These are phyloP conservation scores for Neurospora sp. DNA, from an alignment of 2,329 filamentous ascomycete species.

Conservation along the genomic window DNA sequence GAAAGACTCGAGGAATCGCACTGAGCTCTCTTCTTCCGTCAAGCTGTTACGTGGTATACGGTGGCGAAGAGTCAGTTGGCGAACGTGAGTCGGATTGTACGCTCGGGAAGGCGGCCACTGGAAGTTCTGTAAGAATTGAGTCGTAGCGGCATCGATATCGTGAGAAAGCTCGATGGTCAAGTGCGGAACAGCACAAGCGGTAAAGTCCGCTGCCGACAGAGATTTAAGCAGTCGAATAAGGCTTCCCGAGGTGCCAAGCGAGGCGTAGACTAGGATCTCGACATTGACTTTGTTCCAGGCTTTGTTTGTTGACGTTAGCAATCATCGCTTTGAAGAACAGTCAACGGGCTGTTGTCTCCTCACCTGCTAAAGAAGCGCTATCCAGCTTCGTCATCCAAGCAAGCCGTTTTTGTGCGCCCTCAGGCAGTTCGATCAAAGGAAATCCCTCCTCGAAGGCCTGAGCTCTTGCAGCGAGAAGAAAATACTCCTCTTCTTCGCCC, in stretches of 20 bases:
- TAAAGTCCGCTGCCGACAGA: slow-evolving; percentile 65
- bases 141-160: slow-evolving; percentile 55
- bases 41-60: slow-evolving; percentile 54
- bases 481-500: slow-evolving; percentile 56
- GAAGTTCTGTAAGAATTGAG: slow-evolving; percentile 53
- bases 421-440: slow-evolving; percentile 69
- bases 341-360: slow-evolving; percentile 11
- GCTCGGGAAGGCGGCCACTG: slow-evolving; percentile 51
- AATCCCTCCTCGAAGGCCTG: slow-evolving; percentile 42
- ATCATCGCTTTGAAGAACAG: neutral
- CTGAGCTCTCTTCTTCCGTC: slow-evolving; percentile 60
- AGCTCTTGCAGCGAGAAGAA: slow-evolving; percentile 49
- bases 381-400: slow-evolving; percentile 75
- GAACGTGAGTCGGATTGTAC: slow-evolving; percentile 31
- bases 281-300: slow-evolving; percentile 71
- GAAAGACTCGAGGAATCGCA: slow-evolving; percentile 76
- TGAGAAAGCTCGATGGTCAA: slow-evolving; percentile 78
- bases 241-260: slow-evolving; percentile 59
- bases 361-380: slow-evolving; percentile 57
- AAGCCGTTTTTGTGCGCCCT: slow-evolving; percentile 50
- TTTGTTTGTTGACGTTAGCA: slow-evolving; percentile 23
- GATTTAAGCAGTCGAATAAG: slow-evolving; percentile 70
- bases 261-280: slow-evolving; percentile 76
- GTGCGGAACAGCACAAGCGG: slow-evolving; percentile 57
- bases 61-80: slow-evolving; percentile 60